Base-by-base conservation (phyloP, 2,329 filamentous ascomycete species). In the Epichloe glyceriae region DNA sequence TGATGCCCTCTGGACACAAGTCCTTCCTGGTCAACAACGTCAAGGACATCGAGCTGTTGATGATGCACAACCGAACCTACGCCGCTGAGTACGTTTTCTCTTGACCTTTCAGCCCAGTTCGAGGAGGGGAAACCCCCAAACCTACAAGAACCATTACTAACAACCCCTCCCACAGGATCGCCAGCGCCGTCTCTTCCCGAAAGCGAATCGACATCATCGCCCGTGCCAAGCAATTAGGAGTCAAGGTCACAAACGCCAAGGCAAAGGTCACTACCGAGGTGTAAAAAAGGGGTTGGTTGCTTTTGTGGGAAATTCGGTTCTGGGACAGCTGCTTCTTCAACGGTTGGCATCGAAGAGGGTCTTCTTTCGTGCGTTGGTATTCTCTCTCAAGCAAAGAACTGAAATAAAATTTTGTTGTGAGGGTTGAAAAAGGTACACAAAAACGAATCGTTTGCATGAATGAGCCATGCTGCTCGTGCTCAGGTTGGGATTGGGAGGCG, bases 201-300 rank as follows among this genome's bases (percentile, higher is more conserved):
- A 98, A 98, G 88, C 84, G 93, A 75, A 85, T 98, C 74, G 90
- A 96, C 69, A 98, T 98, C 76, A 83, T 98, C 67, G 81, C 88
- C 69, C 87, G 91, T 73, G 93, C 93, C 61, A 97, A 97, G 87
- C 85, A 95, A 76, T 79, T 98, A 69, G 88, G 90, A 70, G 93
- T 98, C 73, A 98, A 98, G 87, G 91, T 98, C 73, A 98, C 93
- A 71, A 98, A 98, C 82, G 75, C 88, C 76, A 95, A 96, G 87
- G 93, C 90, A 70, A 94, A 91, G 82, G 86, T 98, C 73, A 95
- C 91, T 66, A 95, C 89, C 65, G 93, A 98, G 83, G 78, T 84
- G 67, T 86, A 82, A 80, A 68, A 59, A 20, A 43, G 41, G 49
- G 40, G 14, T 33, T 10, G 26, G n/a, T 46, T 46, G 44, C 35